A percentile compares a stretch with the other conserved stretches of the same genome.
phyloP scores from a whole-genome alignment of 768 basidiomycete species.

The Leccinum subtestaceum region DNA sequence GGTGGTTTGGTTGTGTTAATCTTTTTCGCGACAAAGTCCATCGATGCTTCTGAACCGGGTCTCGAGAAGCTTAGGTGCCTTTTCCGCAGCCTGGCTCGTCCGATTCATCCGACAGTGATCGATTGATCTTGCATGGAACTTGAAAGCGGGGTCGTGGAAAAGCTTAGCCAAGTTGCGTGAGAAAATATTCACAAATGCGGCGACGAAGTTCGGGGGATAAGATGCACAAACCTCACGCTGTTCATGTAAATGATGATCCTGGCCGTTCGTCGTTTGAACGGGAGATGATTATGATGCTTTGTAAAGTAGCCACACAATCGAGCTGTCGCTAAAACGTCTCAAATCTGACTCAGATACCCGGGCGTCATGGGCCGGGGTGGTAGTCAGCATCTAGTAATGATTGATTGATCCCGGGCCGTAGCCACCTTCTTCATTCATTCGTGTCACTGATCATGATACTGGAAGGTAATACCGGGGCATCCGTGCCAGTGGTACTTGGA shows the following conservation, averaged over 20 bases:
- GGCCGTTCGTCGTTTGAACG: background rate
- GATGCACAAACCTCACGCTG: background rate
- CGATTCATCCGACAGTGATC: background rate
- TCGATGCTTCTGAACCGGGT: background rate
- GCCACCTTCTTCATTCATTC: background rate
- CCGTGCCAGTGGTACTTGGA: background rate
- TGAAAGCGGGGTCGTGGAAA: background rate
- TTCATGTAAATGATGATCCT: no score
- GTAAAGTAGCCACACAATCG: background rate
- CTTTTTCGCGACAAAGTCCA: background rate
- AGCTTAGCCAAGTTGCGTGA: background rate
- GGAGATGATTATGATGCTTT: background rate
- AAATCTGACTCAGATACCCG: background rate
- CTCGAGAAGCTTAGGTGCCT: background rate
- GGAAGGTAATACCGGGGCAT: background rate
- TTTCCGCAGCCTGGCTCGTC: background rate
- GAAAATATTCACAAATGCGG: background rate
- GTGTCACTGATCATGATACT: background rate
- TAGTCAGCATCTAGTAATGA: background rate
- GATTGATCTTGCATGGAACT: background rate
- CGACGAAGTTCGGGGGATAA: background rate
- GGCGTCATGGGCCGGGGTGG: background rate
- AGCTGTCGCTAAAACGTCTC: background rate
- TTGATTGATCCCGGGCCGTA: background rate
- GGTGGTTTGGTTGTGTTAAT: background rate